phyloP scores from a whole-genome alignment of 2,329 filamentous ascomycete genomes.

The Colletotrichum acutatum region DNA sequence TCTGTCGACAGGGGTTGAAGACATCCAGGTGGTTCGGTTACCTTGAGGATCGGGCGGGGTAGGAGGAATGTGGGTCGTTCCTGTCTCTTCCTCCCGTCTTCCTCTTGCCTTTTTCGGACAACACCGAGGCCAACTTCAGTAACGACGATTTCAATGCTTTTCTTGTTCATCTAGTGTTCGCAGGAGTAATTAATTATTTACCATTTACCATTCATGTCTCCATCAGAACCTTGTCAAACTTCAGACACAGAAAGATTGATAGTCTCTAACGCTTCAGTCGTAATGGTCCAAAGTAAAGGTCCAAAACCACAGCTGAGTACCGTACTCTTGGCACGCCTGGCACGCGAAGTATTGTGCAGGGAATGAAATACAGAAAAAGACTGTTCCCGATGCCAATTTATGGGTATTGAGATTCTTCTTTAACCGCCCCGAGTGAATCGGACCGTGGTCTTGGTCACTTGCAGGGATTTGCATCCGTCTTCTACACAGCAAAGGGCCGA shows the following conservation, averaged over 20 bases:
- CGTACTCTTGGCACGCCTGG: too few species aligned
- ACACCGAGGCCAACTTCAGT: background rate
- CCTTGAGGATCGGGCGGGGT: background rate
- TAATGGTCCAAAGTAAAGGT: background rate
- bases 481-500: background rate
- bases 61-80: background rate
- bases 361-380: too few species aligned
- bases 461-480: background rate
- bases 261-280: background rate
- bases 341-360: too few species aligned
- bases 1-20: background rate
- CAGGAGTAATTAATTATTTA: too few species aligned
- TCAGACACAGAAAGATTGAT: background rate
- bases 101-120: slow-evolving; percentile 19
- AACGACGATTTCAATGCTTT: background rate
- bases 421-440: background rate
- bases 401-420: background rate
- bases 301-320: background rate
- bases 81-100: background rate
- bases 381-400: too few species aligned
- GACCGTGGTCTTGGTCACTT: background rate
- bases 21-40: background rate
- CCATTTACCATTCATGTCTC: background rate
- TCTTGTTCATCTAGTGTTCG: background rate
- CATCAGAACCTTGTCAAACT: background rate